Conservation (phyloP, 129 eudicot species). For the Chrysanthemum lavandulifolium region DNA sequence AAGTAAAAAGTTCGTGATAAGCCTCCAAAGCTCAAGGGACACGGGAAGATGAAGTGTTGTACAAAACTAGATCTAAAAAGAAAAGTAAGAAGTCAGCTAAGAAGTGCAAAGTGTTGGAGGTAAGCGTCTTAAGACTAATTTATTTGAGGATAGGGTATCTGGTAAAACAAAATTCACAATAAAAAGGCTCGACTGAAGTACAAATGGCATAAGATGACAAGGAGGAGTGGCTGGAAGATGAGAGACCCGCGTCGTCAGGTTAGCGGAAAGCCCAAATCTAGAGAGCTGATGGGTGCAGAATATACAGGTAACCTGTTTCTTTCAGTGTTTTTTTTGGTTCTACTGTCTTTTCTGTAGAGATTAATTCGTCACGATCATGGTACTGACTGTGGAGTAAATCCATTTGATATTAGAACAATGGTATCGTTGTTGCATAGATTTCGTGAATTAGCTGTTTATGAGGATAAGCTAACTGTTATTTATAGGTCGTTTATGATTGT, state of each 20-base stretch:
- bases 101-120: slow-evolving; percentile 21
- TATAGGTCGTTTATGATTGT: neutral
- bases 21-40: slow-evolving; percentile 10
- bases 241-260: neutral
- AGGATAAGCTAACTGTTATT: slow-evolving; percentile 4
- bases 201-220: slow-evolving; percentile 22
- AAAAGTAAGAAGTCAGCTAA: slow-evolving; percentile 8
- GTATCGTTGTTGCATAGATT: neutral
- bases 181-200: slow-evolving; percentile 16
- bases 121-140: neutral
- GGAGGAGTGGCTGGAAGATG: slow-evolving; percentile 10
- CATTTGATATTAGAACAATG: slow-evolving; percentile 14
- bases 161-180: neutral
- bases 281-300: neutral
- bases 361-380: slow-evolving; percentile 12
- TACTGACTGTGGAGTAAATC: neutral
- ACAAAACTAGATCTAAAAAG: neutral
- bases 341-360: neutral
- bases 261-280: neutral
- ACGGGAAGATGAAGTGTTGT: neutral
- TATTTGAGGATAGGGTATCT: neutral
- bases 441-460: slow-evolving; percentile 13
- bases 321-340: neutral
- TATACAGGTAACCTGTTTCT: neutral
- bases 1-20: slow-evolving; percentile 21